Conservation (phyloP, 495 filamentous ascomycete species). For the Copromyces sp. region DNA sequence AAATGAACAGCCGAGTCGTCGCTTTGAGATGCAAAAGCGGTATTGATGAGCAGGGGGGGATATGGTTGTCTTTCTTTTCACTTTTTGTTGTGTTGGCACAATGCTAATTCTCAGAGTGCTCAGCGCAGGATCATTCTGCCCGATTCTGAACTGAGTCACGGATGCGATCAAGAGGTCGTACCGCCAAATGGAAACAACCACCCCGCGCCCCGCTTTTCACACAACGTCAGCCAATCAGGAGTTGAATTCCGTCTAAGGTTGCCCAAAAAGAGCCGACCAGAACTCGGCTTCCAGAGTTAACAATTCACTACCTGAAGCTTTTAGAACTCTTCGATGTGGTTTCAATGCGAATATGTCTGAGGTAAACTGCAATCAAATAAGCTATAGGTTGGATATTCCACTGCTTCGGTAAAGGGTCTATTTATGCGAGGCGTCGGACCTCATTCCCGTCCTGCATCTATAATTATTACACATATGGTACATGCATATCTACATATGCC, state of each 20-base stretch:
- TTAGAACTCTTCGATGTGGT: background rate
- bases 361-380: background rate
- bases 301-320: background rate
- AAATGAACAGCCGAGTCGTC: background rate
- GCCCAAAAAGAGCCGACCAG: background rate
- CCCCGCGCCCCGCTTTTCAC: background rate
- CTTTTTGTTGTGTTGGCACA: background rate
- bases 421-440: background rate
- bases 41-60: background rate
- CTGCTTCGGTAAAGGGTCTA: background rate
- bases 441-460: background rate
- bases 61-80: background rate
- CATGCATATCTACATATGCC: background rate
- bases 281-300: background rate
- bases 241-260: background rate
- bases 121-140: background rate
- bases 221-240: background rate
- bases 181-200: background rate
- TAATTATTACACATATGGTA: background rate
- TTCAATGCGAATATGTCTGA: background rate
- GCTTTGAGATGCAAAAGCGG: background rate
- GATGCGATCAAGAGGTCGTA: background rate
- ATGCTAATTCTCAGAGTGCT: background rate
- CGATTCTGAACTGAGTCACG: background rate
- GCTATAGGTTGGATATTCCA: background rate